Percentiles rank a stretch among this genome's conserved stretches.
These are phyloP conservation scores for Chaetomiaceae sp. DNA, from an alignment of 2,329 filamentous ascomycete genomes.

Conservation along the genomic window DNA sequence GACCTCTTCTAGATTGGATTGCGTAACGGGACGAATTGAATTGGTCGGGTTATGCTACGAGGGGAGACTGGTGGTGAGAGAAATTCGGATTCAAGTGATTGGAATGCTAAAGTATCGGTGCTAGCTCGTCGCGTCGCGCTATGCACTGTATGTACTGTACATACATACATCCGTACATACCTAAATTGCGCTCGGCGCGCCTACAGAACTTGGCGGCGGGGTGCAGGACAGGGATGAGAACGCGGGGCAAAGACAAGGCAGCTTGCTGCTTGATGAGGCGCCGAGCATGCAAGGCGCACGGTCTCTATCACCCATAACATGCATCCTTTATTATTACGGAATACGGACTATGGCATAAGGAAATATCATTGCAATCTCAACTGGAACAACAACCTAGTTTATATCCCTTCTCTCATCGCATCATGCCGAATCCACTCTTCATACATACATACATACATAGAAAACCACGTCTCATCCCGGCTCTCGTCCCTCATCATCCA, in stretches of 20 bases:
- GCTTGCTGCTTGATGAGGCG: not conserved
- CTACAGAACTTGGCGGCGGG: conserved; percentile 8
- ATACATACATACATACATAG: not conserved
- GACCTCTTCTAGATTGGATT: too few species aligned
- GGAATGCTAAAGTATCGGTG: too few species aligned
- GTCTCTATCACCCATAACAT: not conserved
- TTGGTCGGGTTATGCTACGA: too few species aligned
- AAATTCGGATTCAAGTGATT: too few species aligned
- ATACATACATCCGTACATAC: too few species aligned
- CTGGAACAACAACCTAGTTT: not conserved
- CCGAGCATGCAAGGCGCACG: not conserved
- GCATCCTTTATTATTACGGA: too few species aligned
- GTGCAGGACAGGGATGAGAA: not conserved
- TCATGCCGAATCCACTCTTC: not conserved
- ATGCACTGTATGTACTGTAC: too few species aligned
- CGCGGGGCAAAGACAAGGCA: not conserved
- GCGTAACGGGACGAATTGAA: too few species aligned
- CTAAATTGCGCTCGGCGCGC: not conserved
- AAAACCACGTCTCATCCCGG: not conserved
- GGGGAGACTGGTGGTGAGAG: too few species aligned
- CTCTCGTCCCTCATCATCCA: not conserved
- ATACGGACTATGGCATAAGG: not conserved
- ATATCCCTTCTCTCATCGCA: not conserved
- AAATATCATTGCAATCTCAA: conserved; percentile 2
- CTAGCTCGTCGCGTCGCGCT: conserved; percentile 8